These are phyloP conservation scores for Mycosphaerella sp. DNA, from an alignment of 2,329 filamentous ascomycete genomes.

Conservation along the genomic window DNA sequence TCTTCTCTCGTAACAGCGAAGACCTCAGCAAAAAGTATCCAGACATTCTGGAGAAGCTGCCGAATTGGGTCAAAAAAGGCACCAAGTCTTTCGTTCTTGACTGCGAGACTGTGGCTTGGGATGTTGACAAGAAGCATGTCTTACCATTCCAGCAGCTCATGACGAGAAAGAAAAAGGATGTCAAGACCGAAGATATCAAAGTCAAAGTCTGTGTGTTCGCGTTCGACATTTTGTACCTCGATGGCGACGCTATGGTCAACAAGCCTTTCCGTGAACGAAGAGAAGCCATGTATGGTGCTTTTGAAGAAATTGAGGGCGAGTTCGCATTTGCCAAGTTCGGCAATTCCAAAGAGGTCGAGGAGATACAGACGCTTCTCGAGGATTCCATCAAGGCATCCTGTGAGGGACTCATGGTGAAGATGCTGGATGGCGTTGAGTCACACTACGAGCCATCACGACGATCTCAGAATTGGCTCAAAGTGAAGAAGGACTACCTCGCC, in stretches of 20 bases:
- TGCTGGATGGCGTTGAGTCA: constrained; percentile 88
- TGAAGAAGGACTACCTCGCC: constrained; percentile 96
- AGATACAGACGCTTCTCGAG: constrained; percentile 87
- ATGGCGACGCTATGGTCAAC: constrained; percentile 82
- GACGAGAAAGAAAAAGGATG: constrained; percentile 96
- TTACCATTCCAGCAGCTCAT: constrained; percentile 96
- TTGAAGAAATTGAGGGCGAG: constrained; percentile 75
- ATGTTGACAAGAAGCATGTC: constrained; percentile 89
- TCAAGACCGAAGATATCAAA: constrained; percentile 91
- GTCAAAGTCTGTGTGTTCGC: constrained; percentile 97
- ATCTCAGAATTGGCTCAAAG: constrained; percentile 96
- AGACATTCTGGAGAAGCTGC: constrained; percentile 81
- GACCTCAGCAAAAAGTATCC: constrained; percentile 97
- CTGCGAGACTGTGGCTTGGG: constrained; percentile 97
- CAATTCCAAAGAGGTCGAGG: constrained; percentile 81
- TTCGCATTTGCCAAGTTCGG: constrained; percentile 85
- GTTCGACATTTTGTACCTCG: constrained; percentile 89
- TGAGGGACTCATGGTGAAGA: constrained; percentile 98
- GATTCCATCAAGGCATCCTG: constrained; percentile 94
- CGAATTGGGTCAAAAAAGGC: constrained; percentile 80
- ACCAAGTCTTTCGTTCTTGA: constrained; percentile 97
- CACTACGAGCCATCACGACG: constrained; percentile 95
- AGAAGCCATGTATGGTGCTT: constrained; percentile 65
- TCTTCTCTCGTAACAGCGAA: constrained; percentile 96
- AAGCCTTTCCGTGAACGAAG: constrained; percentile 80